Base-by-base conservation (phyloP, 257 asterid species). In the Cordia subcordata region DNA sequence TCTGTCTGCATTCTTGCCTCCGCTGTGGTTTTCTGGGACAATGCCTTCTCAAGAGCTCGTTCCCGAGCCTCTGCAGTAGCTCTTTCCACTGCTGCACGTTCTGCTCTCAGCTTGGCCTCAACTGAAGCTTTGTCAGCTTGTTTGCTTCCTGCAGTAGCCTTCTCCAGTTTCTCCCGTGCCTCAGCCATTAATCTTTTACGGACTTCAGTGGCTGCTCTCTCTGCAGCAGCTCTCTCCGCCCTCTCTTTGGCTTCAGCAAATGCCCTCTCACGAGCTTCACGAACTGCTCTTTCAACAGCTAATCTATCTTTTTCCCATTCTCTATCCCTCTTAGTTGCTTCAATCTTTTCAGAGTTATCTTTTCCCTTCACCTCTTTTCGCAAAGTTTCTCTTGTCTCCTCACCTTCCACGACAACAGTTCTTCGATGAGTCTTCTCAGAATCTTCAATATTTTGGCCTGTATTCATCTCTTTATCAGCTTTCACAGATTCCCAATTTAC, bases 261-360 rank as follows among this genome's bases (percentile, higher is more conserved):
- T 64, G 98, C 98, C 73, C 98, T 87, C 81, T 90, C 96, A 47
- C 98, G 94, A 73, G 88, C 98, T 81, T 90, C 98, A 5, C 96
- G 88, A 39, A 90, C 87, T 35, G 87, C 98, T 77, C 98, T 77
- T 74, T 90, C 98, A 49, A 82, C 98, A 46, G 75, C 98, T 66
- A 73, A 68, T 77, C 89, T 85, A 46, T 85, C 89, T 71, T 81
- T 85, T 66, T 90, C 95, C 44, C 83, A 70, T 58, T 85, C 90
- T 72, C 94, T 85, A 61, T 84, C 85, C 72, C 66, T 87, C 81
- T 68, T 81, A 65, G 74, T 81, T 65, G 79, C 94, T 77, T 81
- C 96, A 62, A 76, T 67, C 68, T 74, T 75, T 80, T 73, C 72
- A 62, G 69, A 67, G 63, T 66, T 67, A 19, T 82, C 86, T 16